phyloP scores from a whole-genome alignment of 2,329 filamentous ascomycete genomes.

The Colletotrichum magnum region DNA sequence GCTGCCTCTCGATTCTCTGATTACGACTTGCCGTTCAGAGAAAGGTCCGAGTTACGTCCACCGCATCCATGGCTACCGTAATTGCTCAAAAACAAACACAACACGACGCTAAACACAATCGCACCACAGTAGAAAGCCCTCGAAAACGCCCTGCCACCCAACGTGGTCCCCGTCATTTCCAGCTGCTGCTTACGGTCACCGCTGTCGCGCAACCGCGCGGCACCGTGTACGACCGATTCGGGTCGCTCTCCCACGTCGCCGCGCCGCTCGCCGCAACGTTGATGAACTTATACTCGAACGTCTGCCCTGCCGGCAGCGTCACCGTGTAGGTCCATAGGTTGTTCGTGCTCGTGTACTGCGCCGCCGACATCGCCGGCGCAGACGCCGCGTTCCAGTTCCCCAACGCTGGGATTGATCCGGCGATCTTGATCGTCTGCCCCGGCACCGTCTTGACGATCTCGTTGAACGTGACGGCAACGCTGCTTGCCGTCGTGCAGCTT shows the following conservation, averaged over 20 bases:
- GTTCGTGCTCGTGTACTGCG: constrained; percentile 67
- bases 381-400: constrained; percentile 52
- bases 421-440: constrained; percentile 66
- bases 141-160: not conserved
- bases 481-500: constrained; percentile 50
- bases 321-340: constrained; percentile 69
- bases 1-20: too few species aligned
- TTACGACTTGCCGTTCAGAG: too few species aligned
- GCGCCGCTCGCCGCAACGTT: constrained; percentile 64
- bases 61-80: too few species aligned
- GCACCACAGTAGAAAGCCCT: not conserved
- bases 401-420: constrained; percentile 58
- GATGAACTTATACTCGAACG: constrained; percentile 74
- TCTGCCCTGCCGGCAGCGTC: constrained; percentile 64
- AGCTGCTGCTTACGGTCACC: constrained; percentile 44
- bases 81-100: not conserved
- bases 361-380: constrained; percentile 65
- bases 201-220: constrained; percentile 43
- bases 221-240: constrained; percentile 55
- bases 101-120: not conserved
- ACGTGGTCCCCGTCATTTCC: constrained; percentile 43
- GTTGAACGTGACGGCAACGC: constrained; percentile 59
- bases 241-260: constrained; percentile 71
- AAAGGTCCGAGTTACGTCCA: too few species aligned
- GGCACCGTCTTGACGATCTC: constrained; percentile 59